Evolutionary conservation across 106 monocot species (phyloP).

Genomic region (Chionographis japonica): DNA sequence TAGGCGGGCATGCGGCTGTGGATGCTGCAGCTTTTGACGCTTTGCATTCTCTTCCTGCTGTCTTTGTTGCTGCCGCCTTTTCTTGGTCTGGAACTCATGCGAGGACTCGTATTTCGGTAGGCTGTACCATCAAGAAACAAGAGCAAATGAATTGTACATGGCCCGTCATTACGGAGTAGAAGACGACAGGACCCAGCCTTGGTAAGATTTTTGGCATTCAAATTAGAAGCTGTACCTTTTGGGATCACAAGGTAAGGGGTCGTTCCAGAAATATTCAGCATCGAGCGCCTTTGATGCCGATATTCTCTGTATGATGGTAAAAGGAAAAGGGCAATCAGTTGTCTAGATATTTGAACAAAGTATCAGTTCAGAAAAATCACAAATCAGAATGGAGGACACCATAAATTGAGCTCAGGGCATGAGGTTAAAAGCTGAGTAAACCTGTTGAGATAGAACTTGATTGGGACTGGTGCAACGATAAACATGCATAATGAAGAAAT

Average conservation of each 20-base stretch:
- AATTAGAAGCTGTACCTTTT: slow-evolving; percentile 48
- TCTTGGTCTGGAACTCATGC: slow-evolving; percentile 97
- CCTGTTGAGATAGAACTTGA: no score
- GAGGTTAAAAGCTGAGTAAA: no score
- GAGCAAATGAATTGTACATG: neutral
- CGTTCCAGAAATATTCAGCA: slow-evolving; percentile 97
- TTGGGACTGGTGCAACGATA: no score
- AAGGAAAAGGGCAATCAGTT: neutral
- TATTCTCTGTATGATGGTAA: slow-evolving; percentile 56
- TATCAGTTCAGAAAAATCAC: no score
- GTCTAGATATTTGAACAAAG: neutral
- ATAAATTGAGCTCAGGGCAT: no score
- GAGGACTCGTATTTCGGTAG: slow-evolving; percentile 95
- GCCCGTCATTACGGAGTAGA: neutral
- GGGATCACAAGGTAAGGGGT: slow-evolving; percentile 95
- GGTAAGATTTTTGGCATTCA: no score
- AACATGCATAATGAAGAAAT: no score
- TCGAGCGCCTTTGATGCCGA: slow-evolving; percentile 95
- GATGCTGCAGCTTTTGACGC: slow-evolving; percentile 81
- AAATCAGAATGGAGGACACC: no score
- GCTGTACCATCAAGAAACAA: slow-evolving; percentile 24
- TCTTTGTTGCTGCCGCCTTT: slow-evolving; percentile 87
- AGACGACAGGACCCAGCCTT: no score
- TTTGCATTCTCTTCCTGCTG: slow-evolving; percentile 90
- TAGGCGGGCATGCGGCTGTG: slow-evolving; percentile 72